Evolutionary conservation across 139 green algal genomes (phyloP).

Genomic region (Asterochloris erici): DNA sequence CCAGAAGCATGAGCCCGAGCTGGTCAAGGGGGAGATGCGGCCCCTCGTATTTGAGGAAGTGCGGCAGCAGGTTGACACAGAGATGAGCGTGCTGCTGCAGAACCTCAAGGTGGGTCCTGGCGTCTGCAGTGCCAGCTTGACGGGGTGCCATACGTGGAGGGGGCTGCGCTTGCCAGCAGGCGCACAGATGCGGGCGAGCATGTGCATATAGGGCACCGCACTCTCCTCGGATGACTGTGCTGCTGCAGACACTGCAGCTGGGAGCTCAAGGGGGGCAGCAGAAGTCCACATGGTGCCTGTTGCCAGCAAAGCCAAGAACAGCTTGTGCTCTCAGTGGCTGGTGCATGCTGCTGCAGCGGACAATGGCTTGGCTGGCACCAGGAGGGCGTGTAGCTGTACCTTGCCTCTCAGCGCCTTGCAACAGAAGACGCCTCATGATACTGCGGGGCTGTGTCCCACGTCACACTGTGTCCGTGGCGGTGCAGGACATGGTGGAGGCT

Average conservation of each 20-base stretch:
- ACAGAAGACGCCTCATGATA: background rate
- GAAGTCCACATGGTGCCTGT: background rate
- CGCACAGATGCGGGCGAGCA: too few species aligned
- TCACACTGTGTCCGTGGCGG: background rate
- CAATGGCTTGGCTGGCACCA: slow-evolving; percentile 2
- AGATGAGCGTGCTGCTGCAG: slow-evolving; percentile 81
- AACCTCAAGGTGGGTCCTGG: slow-evolving; percentile 70
- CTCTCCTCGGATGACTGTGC: too few species aligned
- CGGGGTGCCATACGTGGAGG: too few species aligned
- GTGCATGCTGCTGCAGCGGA: background rate
- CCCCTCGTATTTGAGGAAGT: slow-evolving; percentile 91
- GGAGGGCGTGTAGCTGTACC: background rate
- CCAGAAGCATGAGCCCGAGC: slow-evolving; percentile 49
- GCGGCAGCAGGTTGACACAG: slow-evolving; percentile 74
- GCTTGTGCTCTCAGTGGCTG: background rate
- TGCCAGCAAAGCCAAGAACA: background rate
- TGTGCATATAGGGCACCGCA: too few species aligned
- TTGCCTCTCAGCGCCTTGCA: background rate
- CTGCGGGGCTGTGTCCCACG: background rate
- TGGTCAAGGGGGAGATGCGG: slow-evolving; percentile 82
- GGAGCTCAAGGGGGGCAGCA: too few species aligned
- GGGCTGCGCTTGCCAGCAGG: too few species aligned
- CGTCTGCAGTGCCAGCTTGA: background rate
- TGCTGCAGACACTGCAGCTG: too few species aligned
- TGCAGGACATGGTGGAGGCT: slow-evolving; percentile 69